These are phyloP conservation scores for Pichia sp. DNA, from an alignment of 1,139 yeast genomes.

Conservation along the genomic window DNA sequence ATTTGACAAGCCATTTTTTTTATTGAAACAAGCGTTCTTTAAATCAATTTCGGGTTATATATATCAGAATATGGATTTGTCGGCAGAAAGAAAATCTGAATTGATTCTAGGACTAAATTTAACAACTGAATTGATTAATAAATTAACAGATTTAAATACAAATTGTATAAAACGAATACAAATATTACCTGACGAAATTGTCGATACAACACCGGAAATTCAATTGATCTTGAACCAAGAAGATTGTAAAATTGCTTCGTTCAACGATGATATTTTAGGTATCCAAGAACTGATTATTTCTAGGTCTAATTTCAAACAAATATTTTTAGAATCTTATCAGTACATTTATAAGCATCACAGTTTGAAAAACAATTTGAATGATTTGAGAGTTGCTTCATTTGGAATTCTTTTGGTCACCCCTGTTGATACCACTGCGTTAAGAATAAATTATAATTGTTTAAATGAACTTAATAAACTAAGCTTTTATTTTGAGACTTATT, in stretches of 20 bases:
- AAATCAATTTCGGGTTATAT: neutral
- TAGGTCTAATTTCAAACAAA: constrained; percentile 10
- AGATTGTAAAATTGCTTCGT: neutral
- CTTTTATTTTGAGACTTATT: neutral
- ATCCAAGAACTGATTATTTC: constrained; percentile 17
- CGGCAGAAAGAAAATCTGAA: neutral
- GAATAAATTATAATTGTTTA: constrained; percentile 19
- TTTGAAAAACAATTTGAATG: neutral
- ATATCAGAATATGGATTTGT: neutral
- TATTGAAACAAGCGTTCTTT: neutral
- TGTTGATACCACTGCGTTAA: constrained; percentile 34
- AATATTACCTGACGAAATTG: constrained; percentile 8
- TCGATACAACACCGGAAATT: neutral
- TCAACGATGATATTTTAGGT: constrained; percentile 9
- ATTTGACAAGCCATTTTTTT: neutral
- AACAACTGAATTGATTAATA: neutral
- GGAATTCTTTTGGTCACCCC: constrained; percentile 37
- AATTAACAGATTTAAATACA: neutral
- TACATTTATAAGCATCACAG: constrained; percentile 5
- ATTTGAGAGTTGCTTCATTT: constrained; percentile 23
- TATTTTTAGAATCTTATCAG: constrained; percentile 19
- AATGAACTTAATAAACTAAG: neutral
- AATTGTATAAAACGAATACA: constrained; percentile 2
- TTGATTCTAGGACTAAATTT: neutral
- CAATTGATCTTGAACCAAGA: neutral